phyloP scores from a whole-genome alignment of 1,284 basidiomycete species.

The Apiotrichum montevideense region DNA sequence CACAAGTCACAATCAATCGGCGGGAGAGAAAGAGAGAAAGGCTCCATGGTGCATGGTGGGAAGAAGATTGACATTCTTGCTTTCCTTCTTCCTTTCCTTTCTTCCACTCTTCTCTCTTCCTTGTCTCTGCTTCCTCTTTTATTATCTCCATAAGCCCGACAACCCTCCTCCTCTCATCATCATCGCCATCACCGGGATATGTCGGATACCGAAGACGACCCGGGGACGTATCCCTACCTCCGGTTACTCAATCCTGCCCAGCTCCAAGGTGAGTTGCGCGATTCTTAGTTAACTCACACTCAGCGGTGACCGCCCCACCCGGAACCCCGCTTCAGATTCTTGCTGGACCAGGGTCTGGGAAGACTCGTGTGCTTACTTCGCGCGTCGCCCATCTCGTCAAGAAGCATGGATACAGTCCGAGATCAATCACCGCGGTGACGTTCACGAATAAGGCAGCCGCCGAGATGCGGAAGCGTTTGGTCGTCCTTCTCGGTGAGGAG shows the following conservation, averaged over 20 bases:
- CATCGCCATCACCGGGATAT: not conserved
- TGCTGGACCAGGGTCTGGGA: conserved; percentile 76
- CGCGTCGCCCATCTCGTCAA: conserved; percentile 70
- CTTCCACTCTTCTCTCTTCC: not conserved
- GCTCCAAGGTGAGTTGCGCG: conserved; percentile 22
- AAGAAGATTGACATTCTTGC: not conserved
- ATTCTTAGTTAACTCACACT: not conserved
- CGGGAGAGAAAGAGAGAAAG: too few relatives aligned
- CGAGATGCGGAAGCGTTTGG: conserved; percentile 74
- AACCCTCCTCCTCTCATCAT: too few relatives aligned
- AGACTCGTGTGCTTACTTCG: conserved; percentile 64
- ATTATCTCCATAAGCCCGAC: not conserved
- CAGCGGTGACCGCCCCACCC: conserved; percentile 64
- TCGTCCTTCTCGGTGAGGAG: conserved; percentile 63
- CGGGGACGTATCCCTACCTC: conserved; percentile 29
- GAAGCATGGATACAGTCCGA: conserved; percentile 54
- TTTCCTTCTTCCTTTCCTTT: not conserved
- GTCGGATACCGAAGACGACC: not conserved
- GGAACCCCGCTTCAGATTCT: conserved; percentile 67
- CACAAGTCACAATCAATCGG: too few relatives aligned
- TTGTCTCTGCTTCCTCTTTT: not conserved
- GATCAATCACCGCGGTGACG: conserved; percentile 69
- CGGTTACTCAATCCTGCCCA: conserved; percentile 36
- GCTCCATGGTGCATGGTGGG: too few relatives aligned
- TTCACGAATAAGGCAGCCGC: conserved; percentile 86